Base-by-base conservation (phyloP, 768 basidiomycete genomes). In the Collybia mongolica region DNA sequence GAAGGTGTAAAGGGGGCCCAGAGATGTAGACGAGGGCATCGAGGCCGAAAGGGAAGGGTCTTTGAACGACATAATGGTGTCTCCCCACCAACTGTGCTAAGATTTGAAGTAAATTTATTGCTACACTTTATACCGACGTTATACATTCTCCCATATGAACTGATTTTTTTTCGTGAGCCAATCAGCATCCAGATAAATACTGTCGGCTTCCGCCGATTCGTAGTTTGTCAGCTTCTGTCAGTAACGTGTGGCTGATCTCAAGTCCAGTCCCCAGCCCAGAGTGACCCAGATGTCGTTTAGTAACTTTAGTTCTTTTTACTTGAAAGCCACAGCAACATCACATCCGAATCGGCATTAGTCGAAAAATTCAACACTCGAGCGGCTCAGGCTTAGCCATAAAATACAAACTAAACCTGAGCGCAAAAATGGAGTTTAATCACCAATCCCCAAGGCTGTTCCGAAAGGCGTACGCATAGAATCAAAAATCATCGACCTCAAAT, bases 1-100 rank as follows among this genome's bases (percentile, higher is more conserved):
- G 54, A 81, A 67, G 46, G 71, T 69, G 52, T 77, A 71, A 47
- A 77, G 65, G 39, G 74, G 66, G 15, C 67, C 56, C 50, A 59
- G 54, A 7, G 69, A 63, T 2, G 74, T 75, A 8, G 74, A 75
- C 52, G 79, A 76, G 17, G 84, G 72, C 39, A 75, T 55, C 6
- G 68, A 64, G 20, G 70, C 72, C 39, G 69, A 62, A 3, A 66
- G 52, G n/a, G 75, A 74, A 47, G 68, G 62, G 54, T 71, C 66
- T 58, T 67, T 65, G 62, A 57, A 46, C 28, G 63, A 60, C 72
- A 72, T 73, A 49, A 55, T 59, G 64, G 43, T 68, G 49, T 49
- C 65, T 55, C 44, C 49, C 11, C 15, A 32, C 32, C 19, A 52
- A 19, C 48, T 26, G 17, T 42, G 9, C 9, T 29, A 45, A 39